Percentiles rank a stretch among this genome's conserved stretches.
Evolutionary conservation across 1,284 basidiomycete genomes (phyloP).

Genomic region (Ceratobasidium sp.): DNA sequence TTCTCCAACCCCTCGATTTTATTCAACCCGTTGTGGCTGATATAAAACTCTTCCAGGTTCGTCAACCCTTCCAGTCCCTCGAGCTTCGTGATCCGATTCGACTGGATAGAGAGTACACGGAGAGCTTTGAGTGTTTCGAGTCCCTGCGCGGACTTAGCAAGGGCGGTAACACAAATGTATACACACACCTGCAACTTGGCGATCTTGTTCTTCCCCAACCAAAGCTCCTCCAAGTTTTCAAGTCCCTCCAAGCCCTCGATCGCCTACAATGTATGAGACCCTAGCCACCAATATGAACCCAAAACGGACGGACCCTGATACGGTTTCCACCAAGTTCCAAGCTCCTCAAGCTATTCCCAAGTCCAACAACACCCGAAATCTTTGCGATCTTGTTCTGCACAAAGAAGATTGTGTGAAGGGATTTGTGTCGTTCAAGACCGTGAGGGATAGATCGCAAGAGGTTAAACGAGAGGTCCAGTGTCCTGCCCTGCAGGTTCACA

Average conservation of each 20-base stretch:
- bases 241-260: constrained; percentile 89
- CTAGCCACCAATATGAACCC: constrained; percentile 46
- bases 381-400: constrained; percentile 94
- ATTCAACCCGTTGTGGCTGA: constrained; percentile 91
- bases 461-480: constrained; percentile 95
- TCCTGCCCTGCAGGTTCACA: constrained; percentile 55
- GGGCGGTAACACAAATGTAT: not conserved
- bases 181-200: constrained; percentile 73
- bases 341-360: constrained; percentile 72
- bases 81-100: constrained; percentile 89
- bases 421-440: constrained; percentile 61
- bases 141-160: constrained; percentile 52
- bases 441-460: constrained; percentile 76
- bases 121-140: constrained; percentile 71
- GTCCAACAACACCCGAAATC: constrained; percentile 67
- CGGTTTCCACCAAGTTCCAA: constrained; percentile 93
- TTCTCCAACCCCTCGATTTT: constrained; percentile 84
- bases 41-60: constrained; percentile 86
- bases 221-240: constrained; percentile 85
- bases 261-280: constrained; percentile 56
- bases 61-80: constrained; percentile 76
- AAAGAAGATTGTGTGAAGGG: constrained; percentile 83
- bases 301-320: constrained; percentile 64
- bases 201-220: constrained; percentile 99
- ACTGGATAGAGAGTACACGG: constrained; percentile 85